Base-by-base conservation (phyloP, 1,284 basidiomycete species). In the Ceratobasidium sp. region DNA sequence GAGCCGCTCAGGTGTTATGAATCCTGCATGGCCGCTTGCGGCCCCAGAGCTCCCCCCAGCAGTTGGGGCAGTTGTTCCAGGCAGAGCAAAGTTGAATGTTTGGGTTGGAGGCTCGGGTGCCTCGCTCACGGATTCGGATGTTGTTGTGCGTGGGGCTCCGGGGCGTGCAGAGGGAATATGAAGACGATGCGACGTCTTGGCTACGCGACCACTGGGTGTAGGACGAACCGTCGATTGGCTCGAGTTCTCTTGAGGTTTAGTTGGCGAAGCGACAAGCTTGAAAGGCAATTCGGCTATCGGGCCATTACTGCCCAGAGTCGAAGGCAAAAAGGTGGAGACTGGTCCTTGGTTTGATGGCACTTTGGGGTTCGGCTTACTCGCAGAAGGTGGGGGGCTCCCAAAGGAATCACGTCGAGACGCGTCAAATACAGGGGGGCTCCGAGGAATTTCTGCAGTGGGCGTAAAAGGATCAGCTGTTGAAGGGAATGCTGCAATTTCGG, bases 361-460 rank as follows among this genome's bases (percentile, higher is more conserved):
- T 34, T 22, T 40, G 29, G 60, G 53, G 25, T 49, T 53, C 20
- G 60, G 47, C 20, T 65, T 65, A 49, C 34, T 65, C 3, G 22
- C 34, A 25, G 60, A 65, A 22, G 60, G 43, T 29, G 60, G 60
- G 22, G 60, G 60, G 47, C 60, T 65, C n/a, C 34, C 47, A 31
- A 45, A 49, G 15, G 43, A 29, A 25, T 62, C 58, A 31, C 42
- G 45, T 22, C 29, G 60, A 22, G 45, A 31, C 3, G 43, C 32
- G 2, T 43, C 47, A 31, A 47, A 38, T 17, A 58, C 42, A 43
- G 60, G 45, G 5, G 60, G 60, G 60, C 60, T 65, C 27, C 60
- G 60, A 17, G 60, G 60, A 7, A 47, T 15, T 40, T 65, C 34
- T 13, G 49, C 8, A 40, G 31, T 31, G 1, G 58, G 58, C 3